Evolutionary conservation across 2,329 filamentous ascomycete species (phyloP), one percentile per base, ranked within the genome.

Genomic region (Drechslera avenae): DNA sequence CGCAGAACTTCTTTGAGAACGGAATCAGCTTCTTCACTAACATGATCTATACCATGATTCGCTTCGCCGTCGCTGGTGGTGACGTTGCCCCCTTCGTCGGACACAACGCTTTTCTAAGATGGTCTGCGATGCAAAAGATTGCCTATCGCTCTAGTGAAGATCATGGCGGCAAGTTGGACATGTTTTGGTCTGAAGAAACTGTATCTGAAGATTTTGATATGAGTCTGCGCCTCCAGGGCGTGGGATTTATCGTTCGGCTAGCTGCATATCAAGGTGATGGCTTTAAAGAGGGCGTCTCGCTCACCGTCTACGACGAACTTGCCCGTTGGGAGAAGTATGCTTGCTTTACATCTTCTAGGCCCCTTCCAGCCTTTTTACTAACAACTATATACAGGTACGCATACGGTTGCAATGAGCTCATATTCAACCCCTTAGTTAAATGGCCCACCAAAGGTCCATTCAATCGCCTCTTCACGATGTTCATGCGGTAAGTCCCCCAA

Each of bases 141-240:
- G 78, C 58, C 9, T 72, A 67, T 43, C 35, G 79, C 2, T 35
- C 16, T 19, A 37, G 34, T 7, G 48, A 47, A 12, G 83, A 67
- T 47, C 40, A 52, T 3, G 40, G 45, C 2, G 56, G 82, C 30
- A 77, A 85, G 44, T 82, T 81, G 9, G 80, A 84, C 57, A 81
- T 86, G 60, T 90, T 84, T 74, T 91, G 88, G 88, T 89, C 87
- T 6, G 88, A 91, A 67, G 81, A 79, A 4, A 86, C 88, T 61
- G 88, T 91, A 0, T 90, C 87, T 0, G 88, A 91, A 55, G 88
- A 91, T 63, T 91, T 91, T 46, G 88, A 91, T 54, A 88, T 90
- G 74, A 82, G 86, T 9, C 79, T 91, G 1, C 85, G 88, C 30
- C 79, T 91, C 4, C 88, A 91, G 70, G 84, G 83, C 56, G 77